phyloP scores from a whole-genome alignment of 2,329 filamentous ascomycete species.

The Xylariaceae sp. region DNA sequence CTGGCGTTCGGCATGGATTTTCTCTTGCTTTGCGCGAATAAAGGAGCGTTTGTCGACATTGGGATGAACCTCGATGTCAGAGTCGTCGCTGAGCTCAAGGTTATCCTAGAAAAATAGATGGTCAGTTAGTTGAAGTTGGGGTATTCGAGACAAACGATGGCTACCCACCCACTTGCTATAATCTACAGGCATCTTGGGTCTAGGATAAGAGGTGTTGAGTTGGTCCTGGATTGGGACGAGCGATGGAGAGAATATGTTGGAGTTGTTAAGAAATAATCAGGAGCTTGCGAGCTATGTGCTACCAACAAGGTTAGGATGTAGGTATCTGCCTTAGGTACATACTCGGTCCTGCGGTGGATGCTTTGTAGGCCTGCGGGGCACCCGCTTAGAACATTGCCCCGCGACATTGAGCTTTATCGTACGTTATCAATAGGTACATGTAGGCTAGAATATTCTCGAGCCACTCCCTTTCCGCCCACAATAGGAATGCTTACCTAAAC shows the following conservation, averaged over 20 bases:
- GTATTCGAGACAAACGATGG: not conserved
- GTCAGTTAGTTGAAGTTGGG: constrained; percentile 14
- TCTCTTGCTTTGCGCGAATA: constrained; percentile 95
- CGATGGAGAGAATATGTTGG: not conserved
- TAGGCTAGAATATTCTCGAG: constrained; percentile 4
- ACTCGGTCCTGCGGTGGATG: too few relatives aligned
- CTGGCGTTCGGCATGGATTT: constrained; percentile 90
- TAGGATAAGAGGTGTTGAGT: not conserved
- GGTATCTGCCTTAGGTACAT: too few relatives aligned
- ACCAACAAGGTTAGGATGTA: too few relatives aligned
- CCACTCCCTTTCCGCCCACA: constrained; percentile 5
- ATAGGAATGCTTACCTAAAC: not conserved
- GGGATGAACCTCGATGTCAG: constrained; percentile 95
- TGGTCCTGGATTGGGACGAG: not conserved
- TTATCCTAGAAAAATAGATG: constrained; percentile 63
- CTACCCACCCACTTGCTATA: constrained; percentile 69
- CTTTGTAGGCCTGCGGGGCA: not conserved
- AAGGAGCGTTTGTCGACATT: constrained; percentile 99
- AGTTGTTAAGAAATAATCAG: too few relatives aligned
- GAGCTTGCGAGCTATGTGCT: too few relatives aligned
- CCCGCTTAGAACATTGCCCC: not conserved
- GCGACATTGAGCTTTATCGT: not conserved
- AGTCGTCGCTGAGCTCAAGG: constrained; percentile 96
- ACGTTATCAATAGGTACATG: not conserved
- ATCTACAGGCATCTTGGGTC: constrained; percentile 52